phyloP scores from a whole-genome alignment of 768 basidiomycete species.

The Trametes punicea region DNA sequence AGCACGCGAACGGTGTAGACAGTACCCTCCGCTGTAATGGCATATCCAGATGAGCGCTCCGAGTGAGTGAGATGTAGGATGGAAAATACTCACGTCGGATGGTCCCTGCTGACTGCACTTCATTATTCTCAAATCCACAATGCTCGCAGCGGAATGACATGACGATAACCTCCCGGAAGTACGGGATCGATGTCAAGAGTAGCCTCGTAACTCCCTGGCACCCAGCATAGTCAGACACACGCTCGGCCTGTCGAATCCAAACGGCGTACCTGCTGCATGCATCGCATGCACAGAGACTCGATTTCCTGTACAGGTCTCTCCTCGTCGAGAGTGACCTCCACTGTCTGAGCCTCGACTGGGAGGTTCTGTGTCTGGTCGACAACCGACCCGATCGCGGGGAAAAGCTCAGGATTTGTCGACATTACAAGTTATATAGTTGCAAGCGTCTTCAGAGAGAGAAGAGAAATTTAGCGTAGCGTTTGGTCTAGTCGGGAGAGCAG shows the following conservation, averaged over 20 bases:
- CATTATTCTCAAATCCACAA: constrained; percentile 88
- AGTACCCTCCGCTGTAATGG: constrained; percentile 68
- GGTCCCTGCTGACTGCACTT: constrained; percentile 85
- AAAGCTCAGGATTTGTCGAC: constrained; percentile 24
- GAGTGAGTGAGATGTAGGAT: background rate
- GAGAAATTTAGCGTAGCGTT: background rate
- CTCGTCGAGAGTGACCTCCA: constrained; percentile 36
- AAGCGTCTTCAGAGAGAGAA: background rate
- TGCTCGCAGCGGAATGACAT: constrained; percentile 97
- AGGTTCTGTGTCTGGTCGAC: constrained; percentile 27
- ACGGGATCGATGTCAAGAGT: constrained; percentile 91
- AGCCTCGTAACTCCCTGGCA: constrained; percentile 84
- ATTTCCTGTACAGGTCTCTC: constrained; percentile 77
- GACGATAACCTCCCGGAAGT: constrained; percentile 91
- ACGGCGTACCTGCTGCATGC: constrained; percentile 75
- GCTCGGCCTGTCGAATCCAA: background rate
- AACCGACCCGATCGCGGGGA: constrained; percentile 30
- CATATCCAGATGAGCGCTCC: background rate
- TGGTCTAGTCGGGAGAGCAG: background rate
- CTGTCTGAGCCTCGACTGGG: constrained; percentile 14
- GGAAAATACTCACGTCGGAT: constrained; percentile 65
- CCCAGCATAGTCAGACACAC: background rate
- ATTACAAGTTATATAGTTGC: background rate
- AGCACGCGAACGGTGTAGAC: constrained; percentile 79
- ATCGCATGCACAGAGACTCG: constrained; percentile 92